Conservation (phyloP, 164 flowering plant species). For the Kalanchoe fedtschenkoi region DNA sequence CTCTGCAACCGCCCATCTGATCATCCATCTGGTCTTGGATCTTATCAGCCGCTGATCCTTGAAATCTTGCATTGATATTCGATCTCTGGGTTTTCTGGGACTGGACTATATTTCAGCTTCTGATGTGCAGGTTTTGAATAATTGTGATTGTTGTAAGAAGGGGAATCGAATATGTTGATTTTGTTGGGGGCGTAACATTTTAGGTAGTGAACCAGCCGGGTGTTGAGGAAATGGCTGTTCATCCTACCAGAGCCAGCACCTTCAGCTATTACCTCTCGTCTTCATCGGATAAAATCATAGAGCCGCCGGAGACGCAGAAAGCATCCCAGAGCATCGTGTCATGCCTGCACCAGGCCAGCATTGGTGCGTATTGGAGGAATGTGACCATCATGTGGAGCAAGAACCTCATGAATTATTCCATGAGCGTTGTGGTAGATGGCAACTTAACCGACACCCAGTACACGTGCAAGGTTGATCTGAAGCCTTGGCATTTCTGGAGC, state of each 20-base stretch:
- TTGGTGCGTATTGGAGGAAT: slow-evolving; percentile 38
- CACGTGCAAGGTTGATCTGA: slow-evolving; percentile 73
- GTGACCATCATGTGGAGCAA: slow-evolving; percentile 46
- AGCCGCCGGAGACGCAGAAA: slow-evolving; percentile 22
- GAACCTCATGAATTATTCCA: slow-evolving; percentile 41
- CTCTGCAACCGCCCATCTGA: neutral
- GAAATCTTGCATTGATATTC: neutral
- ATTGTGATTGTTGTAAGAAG: neutral
- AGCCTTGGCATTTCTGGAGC: slow-evolving; percentile 96
- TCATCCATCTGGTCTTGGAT: neutral
- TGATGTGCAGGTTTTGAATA: neutral
- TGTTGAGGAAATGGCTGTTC: slow-evolving; percentile 1
- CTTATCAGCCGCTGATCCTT: neutral
- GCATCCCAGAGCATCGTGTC: slow-evolving; percentile 51
- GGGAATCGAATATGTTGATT: neutral
- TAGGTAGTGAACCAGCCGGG: neutral
- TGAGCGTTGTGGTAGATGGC: slow-evolving; percentile 28
- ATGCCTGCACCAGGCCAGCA: slow-evolving; percentile 31
- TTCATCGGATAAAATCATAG: slow-evolving; percentile 20
- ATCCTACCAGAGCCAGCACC: neutral
- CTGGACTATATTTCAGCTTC: neutral
- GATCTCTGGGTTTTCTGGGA: neutral
- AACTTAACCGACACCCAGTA: slow-evolving; percentile 21
- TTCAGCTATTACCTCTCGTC: slow-evolving; percentile 4
- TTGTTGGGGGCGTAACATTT: neutral